Evolutionary conservation across 768 basidiomycete species (phyloP), one percentile per base, ranked within the genome.

Genomic region (Auriscalpium orientale): DNA sequence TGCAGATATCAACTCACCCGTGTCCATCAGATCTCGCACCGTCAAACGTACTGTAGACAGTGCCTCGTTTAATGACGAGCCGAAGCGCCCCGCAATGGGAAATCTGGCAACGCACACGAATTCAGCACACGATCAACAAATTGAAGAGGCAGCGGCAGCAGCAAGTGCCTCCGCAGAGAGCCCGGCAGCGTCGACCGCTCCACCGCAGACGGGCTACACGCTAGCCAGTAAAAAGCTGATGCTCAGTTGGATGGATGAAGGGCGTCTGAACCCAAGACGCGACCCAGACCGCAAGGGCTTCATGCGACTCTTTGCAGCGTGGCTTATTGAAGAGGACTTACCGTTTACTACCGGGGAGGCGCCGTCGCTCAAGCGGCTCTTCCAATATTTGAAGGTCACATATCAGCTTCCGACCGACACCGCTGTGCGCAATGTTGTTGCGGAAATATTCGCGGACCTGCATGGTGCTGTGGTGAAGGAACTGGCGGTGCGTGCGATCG

Each of bases 361-460:
- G 8, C 49, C 43, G 16, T 60, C 54, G 12, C 57, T 65, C 13
- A 22, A 38, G 4, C 45, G 46, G 8, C 52, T 63, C 16, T 66
- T 63, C 57, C 47, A 58, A 16, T 51, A 47, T 38, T 56, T 59
- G 51, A 56, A 59, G 36, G 37, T 60, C 46, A 45, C 53, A 22
- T 65, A 51, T 40, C 21, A 21, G 34, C 62, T 68, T 21, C 67
- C 66, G 2, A 58, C 58, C 36, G 67, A 68, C 53, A 67, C 67
- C 7, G 65, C 65, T 8, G 63, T 68, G n/a, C 62, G 60, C 13
- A 67, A 66, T 56, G 53, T 18, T 22, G 28, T 49, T 49, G 48
- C 48, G 12, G n/a, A 13, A 33, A 12, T 49, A 20, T 64, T 54
- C 45, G 12, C 10, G 0, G 66, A 66, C 12, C 60, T 68, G 46